A percentile compares a stretch with the other conserved stretches of the same genome.
phyloP scores from a whole-genome alignment of 495 filamentous ascomycete genomes.

The Xylona heveae region DNA sequence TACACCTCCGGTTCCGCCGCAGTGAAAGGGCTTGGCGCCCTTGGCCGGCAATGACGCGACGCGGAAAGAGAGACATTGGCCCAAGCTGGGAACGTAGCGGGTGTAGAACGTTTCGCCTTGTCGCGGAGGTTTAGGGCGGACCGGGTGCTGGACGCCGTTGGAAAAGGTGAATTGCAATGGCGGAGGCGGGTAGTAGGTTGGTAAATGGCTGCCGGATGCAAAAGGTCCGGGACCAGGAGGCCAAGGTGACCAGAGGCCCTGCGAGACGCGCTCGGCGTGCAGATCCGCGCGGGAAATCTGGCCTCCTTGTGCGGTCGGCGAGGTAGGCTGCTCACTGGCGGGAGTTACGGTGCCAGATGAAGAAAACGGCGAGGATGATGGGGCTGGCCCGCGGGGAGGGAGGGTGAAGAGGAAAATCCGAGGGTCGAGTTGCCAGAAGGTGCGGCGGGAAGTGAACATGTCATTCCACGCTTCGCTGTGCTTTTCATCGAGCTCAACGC shows the following conservation, averaged over 20 bases:
- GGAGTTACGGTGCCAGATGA: neutral
- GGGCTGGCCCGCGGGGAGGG: conserved; percentile 37
- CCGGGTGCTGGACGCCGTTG: conserved; percentile 59
- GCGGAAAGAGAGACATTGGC: conserved; percentile 76
- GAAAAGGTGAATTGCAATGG: conserved; percentile 66
- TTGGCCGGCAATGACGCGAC: conserved; percentile 39
- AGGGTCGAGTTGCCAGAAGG: conserved; percentile 85
- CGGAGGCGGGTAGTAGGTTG: conserved; percentile 74
- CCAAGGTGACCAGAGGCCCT: conserved; percentile 13
- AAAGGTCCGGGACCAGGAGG: conserved; percentile 37
- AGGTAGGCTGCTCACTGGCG: conserved; percentile 1
- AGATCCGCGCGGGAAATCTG: too few relatives aligned
- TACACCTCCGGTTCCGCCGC: too few relatives aligned
- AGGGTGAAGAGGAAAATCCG: conserved; percentile 74
- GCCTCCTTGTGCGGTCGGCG: too few relatives aligned
- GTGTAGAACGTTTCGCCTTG: conserved; percentile 81
- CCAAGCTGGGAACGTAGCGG: conserved; percentile 61
- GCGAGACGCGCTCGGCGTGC: conserved; percentile 12
- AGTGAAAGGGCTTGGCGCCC: too few relatives aligned
- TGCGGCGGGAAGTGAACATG: conserved; percentile 61
- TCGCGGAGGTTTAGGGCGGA: conserved; percentile 72
- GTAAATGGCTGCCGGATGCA: conserved; percentile 56
- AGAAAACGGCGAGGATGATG: conserved; percentile 14
- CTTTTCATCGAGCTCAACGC: conserved; percentile 35
- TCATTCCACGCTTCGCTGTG: conserved; percentile 43